These are phyloP conservation scores for Phytopythium sindhum DNA, from an alignment of 352 stramenopile genomes.

Conservation along the genomic window DNA sequence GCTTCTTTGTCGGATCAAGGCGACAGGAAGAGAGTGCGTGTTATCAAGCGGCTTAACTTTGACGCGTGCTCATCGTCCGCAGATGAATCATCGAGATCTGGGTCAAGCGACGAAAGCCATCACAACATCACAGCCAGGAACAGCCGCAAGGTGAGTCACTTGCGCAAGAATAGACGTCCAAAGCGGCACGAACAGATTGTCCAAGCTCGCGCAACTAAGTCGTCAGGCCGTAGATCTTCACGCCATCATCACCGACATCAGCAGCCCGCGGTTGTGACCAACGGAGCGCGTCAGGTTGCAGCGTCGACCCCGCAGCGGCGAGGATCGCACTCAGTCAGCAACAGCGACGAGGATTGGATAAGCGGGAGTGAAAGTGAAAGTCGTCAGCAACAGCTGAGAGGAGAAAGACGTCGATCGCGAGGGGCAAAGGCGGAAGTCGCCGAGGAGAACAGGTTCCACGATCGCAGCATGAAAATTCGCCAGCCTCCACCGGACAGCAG, in stretches of 20 bases:
- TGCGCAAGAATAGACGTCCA: background rate
- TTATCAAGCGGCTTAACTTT: slow-evolving; percentile 9
- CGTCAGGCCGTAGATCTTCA: background rate
- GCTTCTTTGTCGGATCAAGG: background rate
- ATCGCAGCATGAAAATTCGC: background rate
- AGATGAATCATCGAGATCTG: background rate
- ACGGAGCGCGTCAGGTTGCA: background rate
- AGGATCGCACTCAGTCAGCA: background rate
- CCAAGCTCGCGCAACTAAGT: background rate
- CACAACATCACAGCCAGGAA: background rate
- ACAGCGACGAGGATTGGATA: background rate
- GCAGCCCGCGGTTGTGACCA: background rate
- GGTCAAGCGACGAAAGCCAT: no score
- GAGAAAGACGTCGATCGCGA: background rate
- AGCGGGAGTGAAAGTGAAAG: background rate
- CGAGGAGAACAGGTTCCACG: background rate
- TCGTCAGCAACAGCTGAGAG: background rate
- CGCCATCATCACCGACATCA: background rate
- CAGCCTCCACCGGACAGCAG: slow-evolving; percentile 2
- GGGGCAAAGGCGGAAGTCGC: background rate
- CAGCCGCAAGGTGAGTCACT: background rate
- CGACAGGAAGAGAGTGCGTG: background rate
- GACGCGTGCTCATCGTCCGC: slow-evolving; percentile 1
- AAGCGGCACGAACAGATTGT: background rate
- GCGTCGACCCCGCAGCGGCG: background rate